Conservation (phyloP, 2,329 filamentous ascomycete species). For the Hymenoscyphus linearis region DNA sequence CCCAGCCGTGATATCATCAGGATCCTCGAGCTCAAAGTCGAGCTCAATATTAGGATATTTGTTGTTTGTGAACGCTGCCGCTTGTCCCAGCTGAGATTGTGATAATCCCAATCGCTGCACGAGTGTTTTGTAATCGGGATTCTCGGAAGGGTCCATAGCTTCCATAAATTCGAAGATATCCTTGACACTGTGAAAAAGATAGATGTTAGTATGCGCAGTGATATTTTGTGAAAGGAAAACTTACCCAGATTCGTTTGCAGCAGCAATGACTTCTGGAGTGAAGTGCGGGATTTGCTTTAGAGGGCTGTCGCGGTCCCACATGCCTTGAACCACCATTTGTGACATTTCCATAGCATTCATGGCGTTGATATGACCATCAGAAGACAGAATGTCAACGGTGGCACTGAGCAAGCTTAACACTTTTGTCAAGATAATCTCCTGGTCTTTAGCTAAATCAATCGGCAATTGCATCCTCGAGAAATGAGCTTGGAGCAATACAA, state of each 20-base stretch:
- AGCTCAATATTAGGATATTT: conserved; percentile 95
- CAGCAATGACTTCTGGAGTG: conserved; percentile 73
- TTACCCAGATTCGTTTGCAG: conserved; percentile 72
- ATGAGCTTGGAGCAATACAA: conserved; percentile 94
- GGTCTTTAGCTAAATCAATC: conserved; percentile 91
- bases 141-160: conserved; percentile 93
- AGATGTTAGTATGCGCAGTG: conserved; percentile 30
- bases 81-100: conserved; percentile 77
- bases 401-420: conserved; percentile 84
- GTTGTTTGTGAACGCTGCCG: conserved; percentile 91
- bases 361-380: conserved; percentile 91
- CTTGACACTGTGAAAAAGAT: conserved; percentile 57
- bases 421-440: conserved; percentile 80
- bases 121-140: conserved; percentile 71
- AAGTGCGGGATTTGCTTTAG: conserved; percentile 98
- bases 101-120: conserved; percentile 74
- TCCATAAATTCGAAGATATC: conserved; percentile 99
- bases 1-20: conserved; percentile 73
- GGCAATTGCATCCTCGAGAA: conserved; percentile 97
- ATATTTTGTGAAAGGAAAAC: conserved; percentile 31
- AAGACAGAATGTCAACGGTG: conserved; percentile 90
- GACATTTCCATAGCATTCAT: conserved; percentile 99
- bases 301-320: conserved; percentile 97
- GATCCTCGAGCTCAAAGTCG: conserved; percentile 79
- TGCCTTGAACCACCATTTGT: conserved; percentile 97